phyloP scores from a whole-genome alignment of 495 filamentous ascomycete genomes.

The Tuber aestivum region DNA sequence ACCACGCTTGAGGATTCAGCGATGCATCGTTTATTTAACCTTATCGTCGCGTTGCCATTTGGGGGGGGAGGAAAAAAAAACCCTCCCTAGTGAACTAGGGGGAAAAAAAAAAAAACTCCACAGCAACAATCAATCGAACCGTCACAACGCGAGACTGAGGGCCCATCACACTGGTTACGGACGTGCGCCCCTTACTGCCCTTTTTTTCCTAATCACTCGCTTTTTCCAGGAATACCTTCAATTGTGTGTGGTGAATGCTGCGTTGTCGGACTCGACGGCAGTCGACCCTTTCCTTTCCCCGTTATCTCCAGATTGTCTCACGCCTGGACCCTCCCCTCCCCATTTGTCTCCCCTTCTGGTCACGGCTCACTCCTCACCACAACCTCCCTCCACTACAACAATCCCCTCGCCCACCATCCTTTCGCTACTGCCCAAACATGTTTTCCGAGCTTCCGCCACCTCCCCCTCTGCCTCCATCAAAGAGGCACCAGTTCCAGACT shows the following conservation, averaged over 20 bases:
- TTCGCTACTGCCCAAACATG: not conserved
- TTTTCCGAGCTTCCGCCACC: not conserved
- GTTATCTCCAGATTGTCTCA: not conserved
- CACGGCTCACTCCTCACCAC: not conserved
- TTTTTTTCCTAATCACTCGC: not conserved
- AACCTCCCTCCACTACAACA: not conserved
- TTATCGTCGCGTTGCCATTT: slow-evolving; percentile 1
- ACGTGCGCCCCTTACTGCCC: not conserved
- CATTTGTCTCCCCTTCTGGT: not conserved
- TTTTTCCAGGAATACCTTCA: not conserved
- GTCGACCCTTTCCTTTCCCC: slow-evolving; percentile 3
- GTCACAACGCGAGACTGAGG: not conserved
- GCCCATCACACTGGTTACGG: not conserved
- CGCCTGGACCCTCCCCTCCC: not conserved
- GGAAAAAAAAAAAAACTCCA: not conserved
- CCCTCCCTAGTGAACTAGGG: not conserved
- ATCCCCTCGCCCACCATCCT: not conserved
- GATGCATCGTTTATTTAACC: not conserved
- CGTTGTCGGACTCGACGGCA: not conserved
- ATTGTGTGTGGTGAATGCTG: slow-evolving; percentile 9
- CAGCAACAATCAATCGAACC: not conserved
- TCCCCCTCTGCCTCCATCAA: not conserved
- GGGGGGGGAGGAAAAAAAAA: not conserved
- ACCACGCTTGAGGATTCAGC: not conserved
- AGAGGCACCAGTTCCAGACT: not conserved